Percentiles rank a stretch among this genome's conserved stretches.
Conservation (phyloP, 495 filamentous ascomycete genomes). For the Hamigera avellanea region DNA sequence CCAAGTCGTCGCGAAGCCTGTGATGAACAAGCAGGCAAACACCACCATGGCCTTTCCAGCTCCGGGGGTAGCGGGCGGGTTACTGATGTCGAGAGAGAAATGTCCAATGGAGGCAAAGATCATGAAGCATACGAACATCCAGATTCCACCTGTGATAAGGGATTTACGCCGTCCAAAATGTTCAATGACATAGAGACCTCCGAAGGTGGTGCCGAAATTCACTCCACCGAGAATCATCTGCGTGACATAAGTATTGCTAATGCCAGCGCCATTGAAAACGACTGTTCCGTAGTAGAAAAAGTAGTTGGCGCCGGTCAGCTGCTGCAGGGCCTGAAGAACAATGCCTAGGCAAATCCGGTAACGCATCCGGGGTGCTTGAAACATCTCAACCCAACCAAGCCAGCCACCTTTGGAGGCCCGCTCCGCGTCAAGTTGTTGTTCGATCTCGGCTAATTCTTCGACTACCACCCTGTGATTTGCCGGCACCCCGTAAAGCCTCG, state of each 20-base stretch:
- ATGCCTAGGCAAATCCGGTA: conserved; percentile 61
- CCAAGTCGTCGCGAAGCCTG: conserved; percentile 54
- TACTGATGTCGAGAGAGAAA: conserved; percentile 45
- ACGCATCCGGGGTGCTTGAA: conserved; percentile 60
- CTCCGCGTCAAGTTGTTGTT: conserved; percentile 46
- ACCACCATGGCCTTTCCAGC: conserved; percentile 67
- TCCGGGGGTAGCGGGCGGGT: conserved; percentile 42
- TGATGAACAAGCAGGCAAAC: conserved; percentile 54
- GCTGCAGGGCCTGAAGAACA: conserved; percentile 46
- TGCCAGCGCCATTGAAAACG: conserved; percentile 59
- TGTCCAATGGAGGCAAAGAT: conserved; percentile 60
- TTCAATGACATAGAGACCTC: conserved; percentile 61
- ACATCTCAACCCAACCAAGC: conserved; percentile 51
- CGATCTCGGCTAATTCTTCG: conserved; percentile 54
- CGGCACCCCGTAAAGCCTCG: conserved; percentile 56
- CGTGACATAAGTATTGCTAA: conserved; percentile 58
- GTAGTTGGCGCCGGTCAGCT: conserved; percentile 36
- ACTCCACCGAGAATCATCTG: conserved; percentile 63
- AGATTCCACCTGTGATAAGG: conserved; percentile 52
- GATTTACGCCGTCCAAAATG: conserved; percentile 57
- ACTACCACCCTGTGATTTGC: conserved; percentile 51
- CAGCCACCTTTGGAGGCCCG: conserved; percentile 26
- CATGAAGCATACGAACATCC: conserved; percentile 61
- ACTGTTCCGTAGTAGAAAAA: conserved; percentile 65
- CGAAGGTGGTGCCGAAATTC: conserved; percentile 63